Evolutionary conservation across 768 basidiomycete genomes (phyloP).

Genomic region (Termitomyces titanicus): DNA sequence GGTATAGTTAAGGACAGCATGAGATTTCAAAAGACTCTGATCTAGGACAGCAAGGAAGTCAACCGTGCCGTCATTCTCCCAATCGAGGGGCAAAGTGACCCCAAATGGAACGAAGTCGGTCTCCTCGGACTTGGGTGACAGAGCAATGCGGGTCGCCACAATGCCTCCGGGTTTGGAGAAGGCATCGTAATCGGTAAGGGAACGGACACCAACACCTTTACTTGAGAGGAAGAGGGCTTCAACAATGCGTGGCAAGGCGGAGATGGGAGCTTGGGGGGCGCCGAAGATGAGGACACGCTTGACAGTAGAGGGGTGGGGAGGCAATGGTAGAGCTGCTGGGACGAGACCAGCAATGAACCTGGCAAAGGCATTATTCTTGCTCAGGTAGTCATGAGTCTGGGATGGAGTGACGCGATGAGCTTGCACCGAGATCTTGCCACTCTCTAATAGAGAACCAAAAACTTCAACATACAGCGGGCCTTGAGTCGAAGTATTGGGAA

Average conservation of each 20-base stretch:
- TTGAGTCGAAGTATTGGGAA: conserved; percentile 55
- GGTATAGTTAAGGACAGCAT: conserved; percentile 66
- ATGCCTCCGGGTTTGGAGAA: conserved; percentile 74
- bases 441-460: conserved; percentile 51
- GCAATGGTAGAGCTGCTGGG: conserved; percentile 32
- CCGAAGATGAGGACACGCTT: conserved; percentile 68
- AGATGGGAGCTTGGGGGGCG: conserved; percentile 50
- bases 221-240: conserved; percentile 55
- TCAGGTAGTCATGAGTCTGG: conserved; percentile 50
- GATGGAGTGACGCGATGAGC: conserved; percentile 58
- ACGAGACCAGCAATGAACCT: conserved; percentile 34
- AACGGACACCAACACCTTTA: conserved; percentile 51
- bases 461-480: conserved; percentile 74
- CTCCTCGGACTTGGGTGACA: conserved; percentile 43
- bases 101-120: conserved; percentile 48
- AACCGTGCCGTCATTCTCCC: conserved; percentile 39
- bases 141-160: conserved; percentile 62
- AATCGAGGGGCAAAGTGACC: conserved; percentile 52
- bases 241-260: conserved; percentile 52
- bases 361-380: conserved; percentile 38
- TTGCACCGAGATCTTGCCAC: conserved; percentile 38
- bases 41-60: conserved; percentile 80
- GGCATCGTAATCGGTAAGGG: conserved; percentile 68
- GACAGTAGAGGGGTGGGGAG: conserved; percentile 41
- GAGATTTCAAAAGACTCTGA: conserved; percentile 72